Evolutionary conservation across 345 rosid genomes (phyloP).

Genomic region (Triadica sebifera): DNA sequence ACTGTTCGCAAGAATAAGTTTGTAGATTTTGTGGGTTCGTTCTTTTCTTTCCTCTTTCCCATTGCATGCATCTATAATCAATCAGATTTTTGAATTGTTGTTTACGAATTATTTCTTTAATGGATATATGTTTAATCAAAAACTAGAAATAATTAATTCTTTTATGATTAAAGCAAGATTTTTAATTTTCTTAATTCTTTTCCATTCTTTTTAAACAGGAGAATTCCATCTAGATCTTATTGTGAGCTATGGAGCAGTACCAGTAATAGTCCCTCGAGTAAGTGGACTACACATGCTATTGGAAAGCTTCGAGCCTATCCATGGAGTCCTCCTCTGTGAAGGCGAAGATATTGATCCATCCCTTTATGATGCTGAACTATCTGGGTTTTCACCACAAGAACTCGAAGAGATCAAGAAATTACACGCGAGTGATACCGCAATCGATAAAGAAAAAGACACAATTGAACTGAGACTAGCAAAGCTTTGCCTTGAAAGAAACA

Average conservation of each 20-base stretch:
- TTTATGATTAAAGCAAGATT: too few species aligned
- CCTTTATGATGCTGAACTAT: slow-evolving; percentile 42
- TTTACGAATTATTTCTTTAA: too few species aligned
- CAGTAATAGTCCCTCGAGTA: slow-evolving; percentile 81
- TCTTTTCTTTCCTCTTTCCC: background rate
- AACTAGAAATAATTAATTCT: too few species aligned
- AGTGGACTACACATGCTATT: slow-evolving; percentile 71
- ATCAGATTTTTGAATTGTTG: too few species aligned
- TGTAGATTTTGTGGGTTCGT: slow-evolving; percentile 81
- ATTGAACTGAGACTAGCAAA: slow-evolving; percentile 56
- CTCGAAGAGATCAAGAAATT: slow-evolving; percentile 46
- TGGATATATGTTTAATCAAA: too few species aligned
- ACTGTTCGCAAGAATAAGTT: slow-evolving; percentile 81
- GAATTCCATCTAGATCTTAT: slow-evolving; percentile 91
- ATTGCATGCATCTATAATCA: background rate
- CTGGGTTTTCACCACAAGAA: slow-evolving; percentile 46
- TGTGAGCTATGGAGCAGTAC: slow-evolving; percentile 77
- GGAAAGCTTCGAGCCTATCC: slow-evolving; percentile 90
- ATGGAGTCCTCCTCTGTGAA: slow-evolving; percentile 87
- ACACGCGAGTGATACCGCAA: slow-evolving; percentile 50
- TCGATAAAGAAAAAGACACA: slow-evolving; percentile 57
- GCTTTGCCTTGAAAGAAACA: slow-evolving; percentile 60
- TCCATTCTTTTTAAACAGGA: slow-evolving; percentile 38
- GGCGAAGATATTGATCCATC: slow-evolving; percentile 75
- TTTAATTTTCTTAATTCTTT: background rate